Evolutionary conservation across 164 flowering plant genomes (phyloP).

Genomic region (Dillenia turbinata): DNA sequence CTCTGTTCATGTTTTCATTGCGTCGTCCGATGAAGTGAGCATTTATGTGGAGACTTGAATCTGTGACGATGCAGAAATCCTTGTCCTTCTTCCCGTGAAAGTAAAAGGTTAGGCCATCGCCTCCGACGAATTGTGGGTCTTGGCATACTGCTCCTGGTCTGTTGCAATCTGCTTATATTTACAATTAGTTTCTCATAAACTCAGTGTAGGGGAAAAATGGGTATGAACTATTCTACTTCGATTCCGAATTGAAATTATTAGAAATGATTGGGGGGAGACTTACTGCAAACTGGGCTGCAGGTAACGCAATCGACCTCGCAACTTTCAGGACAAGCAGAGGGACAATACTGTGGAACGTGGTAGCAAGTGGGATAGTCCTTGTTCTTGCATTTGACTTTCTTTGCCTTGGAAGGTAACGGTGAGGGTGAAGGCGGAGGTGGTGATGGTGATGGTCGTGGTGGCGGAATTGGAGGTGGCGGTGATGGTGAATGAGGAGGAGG

Average conservation of each 20-base stretch:
- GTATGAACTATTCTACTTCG: no score
- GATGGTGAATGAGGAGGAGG: no score
- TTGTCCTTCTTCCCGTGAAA: constrained; percentile 49
- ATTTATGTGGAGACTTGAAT: constrained; percentile 52
- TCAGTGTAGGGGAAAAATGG: no score
- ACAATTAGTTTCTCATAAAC: no score
- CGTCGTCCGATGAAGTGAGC: constrained; percentile 51
- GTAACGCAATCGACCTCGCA: constrained; percentile 46
- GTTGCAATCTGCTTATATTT: constrained; percentile 30
- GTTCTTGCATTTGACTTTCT: constrained; percentile 22
- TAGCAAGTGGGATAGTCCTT: constrained; percentile 3
- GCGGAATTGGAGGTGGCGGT: no score
- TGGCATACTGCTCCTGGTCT: constrained; percentile 38
- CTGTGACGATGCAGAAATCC: constrained; percentile 44
- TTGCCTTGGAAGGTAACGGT: not conserved
- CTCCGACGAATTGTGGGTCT: constrained; percentile 48
- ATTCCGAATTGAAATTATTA: no score
- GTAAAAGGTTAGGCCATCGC: constrained; percentile 52
- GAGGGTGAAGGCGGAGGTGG: no score
- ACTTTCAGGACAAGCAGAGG: constrained; percentile 5
- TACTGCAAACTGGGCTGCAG: constrained; percentile 57
- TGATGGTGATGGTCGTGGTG: no score
- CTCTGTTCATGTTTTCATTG: constrained; percentile 26
- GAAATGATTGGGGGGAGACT: constrained; percentile 11
- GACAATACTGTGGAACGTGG: not conserved